These are phyloP conservation scores for Ceratobasidium sp. DNA, from an alignment of 1,284 basidiomycete genomes.

Conservation along the genomic window DNA sequence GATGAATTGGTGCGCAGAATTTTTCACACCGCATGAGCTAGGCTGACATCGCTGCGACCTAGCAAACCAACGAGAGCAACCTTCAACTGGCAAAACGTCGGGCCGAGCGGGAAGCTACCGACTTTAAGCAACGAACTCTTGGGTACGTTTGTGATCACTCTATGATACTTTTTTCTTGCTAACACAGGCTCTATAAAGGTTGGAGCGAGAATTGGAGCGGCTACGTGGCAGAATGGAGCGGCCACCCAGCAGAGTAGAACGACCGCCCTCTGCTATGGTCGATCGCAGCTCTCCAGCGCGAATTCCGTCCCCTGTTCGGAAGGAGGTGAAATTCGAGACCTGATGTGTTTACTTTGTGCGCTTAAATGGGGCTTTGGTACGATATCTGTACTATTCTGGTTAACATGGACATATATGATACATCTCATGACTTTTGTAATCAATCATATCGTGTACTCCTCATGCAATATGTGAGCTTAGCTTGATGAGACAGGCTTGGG, in stretches of 20 bases:
- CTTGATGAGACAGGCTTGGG: too few relatives aligned
- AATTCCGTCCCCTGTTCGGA: slow-evolving; percentile 37
- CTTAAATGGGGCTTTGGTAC: neutral
- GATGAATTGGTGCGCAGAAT: slow-evolving; percentile 67
- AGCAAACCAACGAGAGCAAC: slow-evolving; percentile 80
- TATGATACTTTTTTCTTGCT: neutral
- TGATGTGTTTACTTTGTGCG: slow-evolving; percentile 21
- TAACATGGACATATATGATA: slow-evolving; percentile 32
- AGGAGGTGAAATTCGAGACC: slow-evolving; percentile 44
- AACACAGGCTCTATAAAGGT: slow-evolving; percentile 57
- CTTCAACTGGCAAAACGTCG: slow-evolving; percentile 78
- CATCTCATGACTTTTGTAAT: slow-evolving; percentile 9
- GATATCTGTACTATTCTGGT: slow-evolving; percentile 37
- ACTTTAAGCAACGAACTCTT: slow-evolving; percentile 77
- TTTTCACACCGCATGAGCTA: slow-evolving; percentile 35
- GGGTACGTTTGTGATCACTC: slow-evolving; percentile 63
- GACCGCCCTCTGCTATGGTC: slow-evolving; percentile 57
- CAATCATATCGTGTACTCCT: slow-evolving; percentile 31
- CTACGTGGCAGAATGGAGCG: slow-evolving; percentile 51
- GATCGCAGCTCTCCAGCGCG: slow-evolving; percentile 36
- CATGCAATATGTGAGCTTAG: neutral
- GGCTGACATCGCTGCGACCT: slow-evolving; percentile 26
- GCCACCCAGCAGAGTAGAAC: slow-evolving; percentile 72
- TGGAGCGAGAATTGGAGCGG: slow-evolving; percentile 76
- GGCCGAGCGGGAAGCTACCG: slow-evolving; percentile 79